Evolutionary conservation across 2,329 filamentous ascomycete species (phyloP).

Genomic region (Thermoascus crustaceus): DNA sequence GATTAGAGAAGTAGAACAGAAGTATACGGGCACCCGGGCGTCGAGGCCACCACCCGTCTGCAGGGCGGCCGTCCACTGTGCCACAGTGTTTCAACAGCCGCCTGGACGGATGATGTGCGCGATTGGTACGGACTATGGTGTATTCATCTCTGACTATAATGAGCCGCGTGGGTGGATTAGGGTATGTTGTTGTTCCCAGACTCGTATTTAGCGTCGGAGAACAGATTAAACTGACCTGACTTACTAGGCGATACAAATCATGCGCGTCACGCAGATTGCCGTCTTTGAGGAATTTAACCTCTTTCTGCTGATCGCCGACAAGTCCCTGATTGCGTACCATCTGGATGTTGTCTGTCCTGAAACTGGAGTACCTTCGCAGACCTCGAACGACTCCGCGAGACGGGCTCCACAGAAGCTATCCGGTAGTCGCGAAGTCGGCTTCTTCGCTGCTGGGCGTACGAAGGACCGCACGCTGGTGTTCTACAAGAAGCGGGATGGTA

Average conservation of each 20-base stretch:
- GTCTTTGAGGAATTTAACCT: slow-evolving; percentile 94
- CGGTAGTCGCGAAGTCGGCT: slow-evolving; percentile 82
- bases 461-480: slow-evolving; percentile 92
- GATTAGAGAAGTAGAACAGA: slow-evolving; percentile 76
- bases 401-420: slow-evolving; percentile 87
- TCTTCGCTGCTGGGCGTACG: slow-evolving; percentile 94
- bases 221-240: too few species aligned
- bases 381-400: slow-evolving; percentile 63
- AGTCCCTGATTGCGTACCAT: slow-evolving; percentile 85
- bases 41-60: slow-evolving; percentile 68
- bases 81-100: slow-evolving; percentile 74
- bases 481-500: slow-evolving; percentile 90
- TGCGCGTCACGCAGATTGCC: slow-evolving; percentile 80
- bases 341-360: slow-evolving; percentile 68
- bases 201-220: too few species aligned
- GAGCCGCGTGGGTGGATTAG: slow-evolving; percentile 87
- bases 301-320: slow-evolving; percentile 84
- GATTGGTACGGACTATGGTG: slow-evolving; percentile 89
- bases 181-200: too few species aligned
- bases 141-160: slow-evolving; percentile 79
- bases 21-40: slow-evolving; percentile 56
- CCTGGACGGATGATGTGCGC: slow-evolving; percentile 82
- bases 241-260: slow-evolving; percentile 67
- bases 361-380: slow-evolving; percentile 38
- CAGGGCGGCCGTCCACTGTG: slow-evolving; percentile 81